Percentiles rank a stretch among this genome's conserved stretches.
phyloP scores from a whole-genome alignment of 2,329 filamentous ascomycete species.

The Fusarium siculi region DNA sequence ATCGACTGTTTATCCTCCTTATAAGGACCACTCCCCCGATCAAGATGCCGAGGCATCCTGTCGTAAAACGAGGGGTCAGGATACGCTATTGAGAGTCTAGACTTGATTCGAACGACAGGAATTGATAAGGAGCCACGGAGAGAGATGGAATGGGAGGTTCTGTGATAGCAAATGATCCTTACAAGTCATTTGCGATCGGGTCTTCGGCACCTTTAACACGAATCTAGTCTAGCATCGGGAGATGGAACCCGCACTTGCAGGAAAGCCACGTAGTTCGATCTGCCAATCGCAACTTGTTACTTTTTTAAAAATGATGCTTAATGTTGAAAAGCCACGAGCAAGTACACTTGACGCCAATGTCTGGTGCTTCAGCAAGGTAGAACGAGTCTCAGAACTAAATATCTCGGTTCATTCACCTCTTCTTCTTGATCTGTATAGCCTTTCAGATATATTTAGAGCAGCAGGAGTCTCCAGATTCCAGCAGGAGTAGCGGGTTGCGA shows the following conservation, averaged over 20 bases:
- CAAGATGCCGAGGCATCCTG: neutral
- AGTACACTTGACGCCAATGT: accelerated
- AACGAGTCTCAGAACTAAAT: neutral
- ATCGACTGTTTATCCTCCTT: neutral
- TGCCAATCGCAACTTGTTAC: neutral
- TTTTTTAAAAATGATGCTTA: neutral
- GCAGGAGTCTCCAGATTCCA: neutral
- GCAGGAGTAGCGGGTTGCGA: neutral
- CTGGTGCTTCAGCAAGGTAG: accelerated
- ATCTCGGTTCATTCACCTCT: too few relatives aligned
- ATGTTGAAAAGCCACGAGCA: neutral
- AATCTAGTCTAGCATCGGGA: neutral
- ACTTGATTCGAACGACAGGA: neutral
- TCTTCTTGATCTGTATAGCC: too few relatives aligned
- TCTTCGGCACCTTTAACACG: neutral
- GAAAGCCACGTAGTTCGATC: neutral
- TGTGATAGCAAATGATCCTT: neutral
- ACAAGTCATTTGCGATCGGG: neutral
- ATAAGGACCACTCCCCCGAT: neutral
- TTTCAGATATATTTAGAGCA: neutral
- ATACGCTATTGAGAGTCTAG: neutral
- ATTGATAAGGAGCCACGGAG: neutral
- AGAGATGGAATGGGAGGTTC: neutral
- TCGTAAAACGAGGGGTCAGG: neutral
- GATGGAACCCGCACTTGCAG: neutral